phyloP scores from a whole-genome alignment of 495 filamentous ascomycete species.

The Neurospora sp. region DNA sequence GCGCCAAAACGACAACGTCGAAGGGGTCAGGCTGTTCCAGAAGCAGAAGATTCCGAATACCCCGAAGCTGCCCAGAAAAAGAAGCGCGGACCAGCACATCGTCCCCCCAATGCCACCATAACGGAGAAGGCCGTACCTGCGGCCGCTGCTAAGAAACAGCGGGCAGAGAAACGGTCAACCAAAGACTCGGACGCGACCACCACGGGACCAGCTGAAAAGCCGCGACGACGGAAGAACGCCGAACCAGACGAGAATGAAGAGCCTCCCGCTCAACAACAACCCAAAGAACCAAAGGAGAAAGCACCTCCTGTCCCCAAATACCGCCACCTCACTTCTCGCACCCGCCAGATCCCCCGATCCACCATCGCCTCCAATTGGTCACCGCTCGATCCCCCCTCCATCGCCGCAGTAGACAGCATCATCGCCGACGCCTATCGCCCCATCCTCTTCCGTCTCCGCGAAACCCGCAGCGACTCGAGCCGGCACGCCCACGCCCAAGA shows the following conservation, averaged over 20 bases:
- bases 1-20: neutral
- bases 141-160: neutral
- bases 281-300: neutral
- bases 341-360: slow-evolving; percentile 29
- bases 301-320: slow-evolving; percentile 12
- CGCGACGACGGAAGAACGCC: neutral
- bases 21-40: neutral
- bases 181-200: neutral
- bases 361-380: slow-evolving; percentile 37
- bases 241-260: neutral
- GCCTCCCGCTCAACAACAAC: neutral
- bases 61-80: neutral
- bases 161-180: neutral
- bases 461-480: slow-evolving; percentile 14
- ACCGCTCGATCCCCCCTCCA: slow-evolving; percentile 26
- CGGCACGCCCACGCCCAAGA: slow-evolving; percentile 26
- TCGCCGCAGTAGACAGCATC: slow-evolving; percentile 26
- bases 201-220: neutral
- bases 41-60: neutral
- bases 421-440: slow-evolving; percentile 28
- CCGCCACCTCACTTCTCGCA: slow-evolving; percentile 29
- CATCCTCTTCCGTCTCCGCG: slow-evolving; percentile 29
- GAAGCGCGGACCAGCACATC: neutral
- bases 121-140: neutral
- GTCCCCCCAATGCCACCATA: neutral